Conservation (phyloP, 2,329 filamentous ascomycete genomes). For the Taxawa tesnikishii region DNA sequence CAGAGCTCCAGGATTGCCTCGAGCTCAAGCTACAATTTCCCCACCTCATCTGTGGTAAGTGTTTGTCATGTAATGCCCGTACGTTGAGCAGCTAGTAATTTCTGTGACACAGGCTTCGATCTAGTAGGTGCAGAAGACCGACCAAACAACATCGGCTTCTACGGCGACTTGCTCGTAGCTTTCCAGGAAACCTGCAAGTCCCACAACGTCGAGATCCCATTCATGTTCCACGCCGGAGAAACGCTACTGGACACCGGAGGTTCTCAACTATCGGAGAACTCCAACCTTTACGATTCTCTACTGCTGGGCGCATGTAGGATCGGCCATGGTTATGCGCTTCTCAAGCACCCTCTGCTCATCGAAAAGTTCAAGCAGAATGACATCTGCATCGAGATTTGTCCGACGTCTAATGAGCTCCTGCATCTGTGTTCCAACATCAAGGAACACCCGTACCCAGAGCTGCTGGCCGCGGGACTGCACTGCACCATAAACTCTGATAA, state of each 20-base stretch:
- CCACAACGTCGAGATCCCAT: conserved; percentile 47
- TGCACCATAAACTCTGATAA: conserved; percentile 68
- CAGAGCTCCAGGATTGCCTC: conserved; percentile 49
- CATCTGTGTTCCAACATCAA: conserved; percentile 54
- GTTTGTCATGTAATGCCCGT: not conserved
- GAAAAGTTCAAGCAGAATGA: conserved; percentile 49
- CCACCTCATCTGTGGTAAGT: conserved; percentile 50
- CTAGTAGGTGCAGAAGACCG: conserved; percentile 56
- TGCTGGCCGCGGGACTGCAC: conserved; percentile 60
- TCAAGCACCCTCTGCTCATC: conserved; percentile 55
- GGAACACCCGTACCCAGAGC: conserved; percentile 54
- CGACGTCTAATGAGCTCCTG: conserved; percentile 65
- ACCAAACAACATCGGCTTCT: conserved; percentile 45
- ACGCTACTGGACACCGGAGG: conserved; percentile 52
- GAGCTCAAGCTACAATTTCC: conserved; percentile 45
- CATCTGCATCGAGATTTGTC: conserved; percentile 64
- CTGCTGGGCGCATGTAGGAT: conserved; percentile 56
- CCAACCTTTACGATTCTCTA: conserved; percentile 58
- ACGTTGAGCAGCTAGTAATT: not conserved
- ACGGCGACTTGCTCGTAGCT: conserved; percentile 45
- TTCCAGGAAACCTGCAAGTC: conserved; percentile 42
- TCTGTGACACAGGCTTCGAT: conserved; percentile 44
- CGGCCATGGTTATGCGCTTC: conserved; percentile 59
- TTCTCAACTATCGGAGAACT: conserved; percentile 42
- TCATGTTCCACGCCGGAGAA: conserved; percentile 67